phyloP scores from a whole-genome alignment of 176 grass and related monocot species.

The Echinochloa phyllopogon region DNA sequence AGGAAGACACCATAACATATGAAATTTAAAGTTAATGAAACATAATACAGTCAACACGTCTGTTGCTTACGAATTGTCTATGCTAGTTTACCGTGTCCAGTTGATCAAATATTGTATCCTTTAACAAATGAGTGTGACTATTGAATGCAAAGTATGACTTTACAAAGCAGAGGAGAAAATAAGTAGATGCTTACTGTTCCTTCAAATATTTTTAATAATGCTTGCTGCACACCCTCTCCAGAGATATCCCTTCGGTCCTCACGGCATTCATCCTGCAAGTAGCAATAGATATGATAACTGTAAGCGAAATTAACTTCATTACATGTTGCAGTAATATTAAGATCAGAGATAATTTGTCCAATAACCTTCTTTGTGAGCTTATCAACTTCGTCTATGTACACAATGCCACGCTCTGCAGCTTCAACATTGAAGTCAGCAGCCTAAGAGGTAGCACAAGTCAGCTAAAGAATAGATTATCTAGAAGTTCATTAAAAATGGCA shows the following conservation, averaged over 20 bases:
- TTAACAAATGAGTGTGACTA: neutral
- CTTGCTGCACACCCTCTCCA: conserved; percentile 82
- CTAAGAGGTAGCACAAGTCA: conserved; percentile 48
- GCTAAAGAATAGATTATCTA: neutral
- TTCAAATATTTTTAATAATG: conserved; percentile 76
- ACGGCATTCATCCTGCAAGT: conserved; percentile 47
- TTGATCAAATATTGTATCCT: conserved; percentile 21
- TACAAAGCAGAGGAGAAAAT: neutral
- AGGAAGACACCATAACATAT: neutral
- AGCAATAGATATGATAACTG: conserved; percentile 18
- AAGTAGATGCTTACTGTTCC: conserved; percentile 54
- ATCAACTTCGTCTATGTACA: conserved; percentile 85
- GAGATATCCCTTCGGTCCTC: conserved; percentile 66
- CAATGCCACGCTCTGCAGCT: conserved; percentile 66
- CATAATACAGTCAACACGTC: conserved; percentile 2
- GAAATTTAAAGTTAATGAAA: neutral
- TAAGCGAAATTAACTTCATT: conserved; percentile 7
- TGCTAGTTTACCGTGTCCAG: neutral
- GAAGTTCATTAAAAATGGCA: conserved; percentile 20
- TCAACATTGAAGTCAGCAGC: conserved; percentile 65
- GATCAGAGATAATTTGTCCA: conserved; percentile 30
- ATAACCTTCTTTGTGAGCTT: conserved; percentile 75
- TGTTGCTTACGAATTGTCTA: neutral
- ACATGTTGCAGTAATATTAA: neutral
- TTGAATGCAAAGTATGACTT: neutral